A percentile compares a stretch with the other conserved stretches of the same genome.
Conservation (phyloP, 768 basidiomycete species). For the Naganishia onofrii region DNA sequence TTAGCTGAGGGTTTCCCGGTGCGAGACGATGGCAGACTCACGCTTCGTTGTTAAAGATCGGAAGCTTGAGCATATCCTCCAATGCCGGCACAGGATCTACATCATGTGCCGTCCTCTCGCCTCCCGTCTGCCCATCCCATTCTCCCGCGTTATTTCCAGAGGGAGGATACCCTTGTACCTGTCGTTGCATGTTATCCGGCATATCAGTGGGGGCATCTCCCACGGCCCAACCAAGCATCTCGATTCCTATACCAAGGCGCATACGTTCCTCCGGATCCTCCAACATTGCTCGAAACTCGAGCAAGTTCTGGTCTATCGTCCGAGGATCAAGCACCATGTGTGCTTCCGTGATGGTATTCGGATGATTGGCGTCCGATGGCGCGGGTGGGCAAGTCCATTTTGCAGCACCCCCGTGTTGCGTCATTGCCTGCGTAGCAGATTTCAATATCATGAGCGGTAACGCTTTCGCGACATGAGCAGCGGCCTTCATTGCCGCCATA, state of each 20-base stretch:
- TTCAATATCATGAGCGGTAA: conserved; percentile 21
- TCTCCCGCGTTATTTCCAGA: background rate
- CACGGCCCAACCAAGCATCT: conserved; percentile 20
- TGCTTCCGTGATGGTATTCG: background rate
- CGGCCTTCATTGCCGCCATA: conserved; percentile 20
- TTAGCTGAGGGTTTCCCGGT: background rate
- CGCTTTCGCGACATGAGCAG: conserved; percentile 18
- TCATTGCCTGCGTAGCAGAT: conserved; percentile 8
- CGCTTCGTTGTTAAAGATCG: conserved; percentile 31
- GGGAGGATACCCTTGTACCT: background rate
- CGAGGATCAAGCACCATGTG: conserved; percentile 12
- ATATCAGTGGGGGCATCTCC: background rate
- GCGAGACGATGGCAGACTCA: conserved; percentile 5
- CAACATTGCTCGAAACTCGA: conserved; percentile 17
- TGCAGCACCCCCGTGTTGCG: background rate
- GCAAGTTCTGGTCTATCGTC: conserved; percentile 17
- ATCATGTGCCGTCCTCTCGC: background rate
- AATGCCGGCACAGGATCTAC: conserved; percentile 17
- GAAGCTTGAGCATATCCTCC: conserved; percentile 31
- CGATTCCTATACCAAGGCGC: conserved; percentile 9
- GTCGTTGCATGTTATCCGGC: background rate
- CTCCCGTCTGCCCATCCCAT: background rate
- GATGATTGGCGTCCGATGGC: background rate
- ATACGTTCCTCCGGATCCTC: conserved; percentile 25
- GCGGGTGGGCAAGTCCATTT: background rate